A percentile compares a stretch with the other conserved stretches of the same genome.
phyloP scores from a whole-genome alignment of 768 basidiomycete genomes.

The Kwoniella botswanensis region DNA sequence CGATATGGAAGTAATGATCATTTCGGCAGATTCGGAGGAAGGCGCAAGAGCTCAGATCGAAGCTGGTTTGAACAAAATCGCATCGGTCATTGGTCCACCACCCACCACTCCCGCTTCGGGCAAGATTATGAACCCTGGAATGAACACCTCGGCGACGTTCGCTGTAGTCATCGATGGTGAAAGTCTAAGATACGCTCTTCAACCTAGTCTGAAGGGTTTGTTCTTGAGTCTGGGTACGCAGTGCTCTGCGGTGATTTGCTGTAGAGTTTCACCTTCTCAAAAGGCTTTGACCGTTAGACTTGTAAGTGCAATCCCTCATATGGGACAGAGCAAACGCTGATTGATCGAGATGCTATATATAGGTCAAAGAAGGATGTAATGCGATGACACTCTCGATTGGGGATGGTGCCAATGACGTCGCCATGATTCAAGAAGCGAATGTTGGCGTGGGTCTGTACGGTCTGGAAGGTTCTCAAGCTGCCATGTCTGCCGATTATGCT shows the following conservation, averaged over 20 bases:
- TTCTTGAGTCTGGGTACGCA: conserved; percentile 93
- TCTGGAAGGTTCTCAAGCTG: conserved; percentile 94
- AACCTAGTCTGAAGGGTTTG: conserved; percentile 74
- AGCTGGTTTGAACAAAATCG: conserved; percentile 91
- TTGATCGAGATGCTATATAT: conserved; percentile 11
- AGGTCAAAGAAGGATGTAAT: conserved; percentile 94
- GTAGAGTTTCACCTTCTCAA: conserved; percentile 95
- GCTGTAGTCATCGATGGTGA: conserved; percentile 97
- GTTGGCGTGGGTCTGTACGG: conserved; percentile 93
- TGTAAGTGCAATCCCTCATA: conserved; percentile 61
- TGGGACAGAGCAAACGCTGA: no score
- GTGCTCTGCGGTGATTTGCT: conserved; percentile 97
- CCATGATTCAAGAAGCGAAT: conserved; percentile 99
- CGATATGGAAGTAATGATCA: conserved; percentile 96
- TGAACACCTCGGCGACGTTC: conserved; percentile 66
- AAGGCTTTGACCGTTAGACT: conserved; percentile 96
- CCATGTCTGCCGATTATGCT: conserved; percentile 98
- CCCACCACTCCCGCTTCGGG: conserved; percentile 20
- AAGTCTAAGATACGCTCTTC: conserved; percentile 80
- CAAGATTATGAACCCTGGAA: conserved; percentile 22
- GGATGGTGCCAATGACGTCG: conserved; percentile 94
- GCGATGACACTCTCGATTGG: conserved; percentile 98
- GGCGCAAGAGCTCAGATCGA: conserved; percentile 84
- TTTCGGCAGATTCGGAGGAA: conserved; percentile 79
- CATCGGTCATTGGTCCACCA: conserved; percentile 79